Conservation (phyloP, 305 asterid species). For the Fraxinus platypoda region DNA sequence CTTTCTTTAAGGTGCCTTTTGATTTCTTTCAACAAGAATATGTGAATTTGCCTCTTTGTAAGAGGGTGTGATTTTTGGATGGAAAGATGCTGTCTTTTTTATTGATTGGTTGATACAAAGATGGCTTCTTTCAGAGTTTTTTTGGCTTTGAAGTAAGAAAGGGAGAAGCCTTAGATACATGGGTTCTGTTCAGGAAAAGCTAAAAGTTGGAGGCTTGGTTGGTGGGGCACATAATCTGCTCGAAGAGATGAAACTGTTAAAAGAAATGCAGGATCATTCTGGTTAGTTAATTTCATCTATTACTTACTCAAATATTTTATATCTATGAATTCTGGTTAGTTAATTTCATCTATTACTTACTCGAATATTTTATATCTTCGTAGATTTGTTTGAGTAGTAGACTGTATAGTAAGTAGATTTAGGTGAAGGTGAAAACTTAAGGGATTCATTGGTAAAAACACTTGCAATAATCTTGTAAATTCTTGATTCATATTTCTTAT, state of each 20-base stretch:
- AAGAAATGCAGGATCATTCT: conserved; percentile 82
- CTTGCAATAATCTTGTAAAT: not conserved
- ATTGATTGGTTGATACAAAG: conserved; percentile 22
- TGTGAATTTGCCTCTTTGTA: conserved; percentile 20
- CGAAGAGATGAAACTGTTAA: conserved; percentile 84
- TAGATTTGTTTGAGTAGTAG: not conserved
- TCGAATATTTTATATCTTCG: not conserved
- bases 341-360: conserved; percentile 3
- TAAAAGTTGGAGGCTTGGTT: conserved; percentile 52
- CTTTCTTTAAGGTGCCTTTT: conserved; percentile 8
- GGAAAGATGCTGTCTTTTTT: conserved; percentile 27
- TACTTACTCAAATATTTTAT: not conserved
- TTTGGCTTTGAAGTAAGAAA: conserved; percentile 32
- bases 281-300: conserved; percentile 40
- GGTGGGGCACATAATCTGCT: conserved; percentile 55
- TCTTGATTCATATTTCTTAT: not conserved
- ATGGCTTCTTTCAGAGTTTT: conserved; percentile 36
- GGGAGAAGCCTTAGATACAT: conserved; percentile 28
- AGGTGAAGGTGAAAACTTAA: not conserved
- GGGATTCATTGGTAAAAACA: not conserved
- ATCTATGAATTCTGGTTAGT: conserved; percentile 50
- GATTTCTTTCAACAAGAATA: not conserved
- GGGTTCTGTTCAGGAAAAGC: conserved; percentile 55
- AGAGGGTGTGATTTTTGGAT: conserved; percentile 23
- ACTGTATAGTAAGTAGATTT: not conserved